Percentiles rank a stretch among this genome's conserved stretches.
Evolutionary conservation across 768 basidiomycete genomes (phyloP).

Genomic region (Dioszegia crocea): DNA sequence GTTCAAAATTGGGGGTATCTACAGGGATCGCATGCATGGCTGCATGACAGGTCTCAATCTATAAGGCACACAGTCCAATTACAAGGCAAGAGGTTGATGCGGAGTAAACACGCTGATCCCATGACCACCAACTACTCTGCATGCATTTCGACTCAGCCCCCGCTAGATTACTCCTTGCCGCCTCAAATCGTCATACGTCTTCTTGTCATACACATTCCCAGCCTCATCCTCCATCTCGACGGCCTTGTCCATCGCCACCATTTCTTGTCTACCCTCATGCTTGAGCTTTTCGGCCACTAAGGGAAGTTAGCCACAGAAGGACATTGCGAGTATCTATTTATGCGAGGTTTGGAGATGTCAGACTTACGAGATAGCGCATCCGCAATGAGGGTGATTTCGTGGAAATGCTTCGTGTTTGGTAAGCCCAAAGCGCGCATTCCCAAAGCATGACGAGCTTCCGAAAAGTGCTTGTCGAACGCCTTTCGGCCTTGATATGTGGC

Average conservation of each 20-base stretch:
- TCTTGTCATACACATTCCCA: conserved; percentile 76
- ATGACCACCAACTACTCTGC: background rate
- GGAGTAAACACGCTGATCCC: background rate
- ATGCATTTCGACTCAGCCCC: background rate
- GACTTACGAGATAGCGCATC: conserved; percentile 87
- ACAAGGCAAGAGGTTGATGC: no score
- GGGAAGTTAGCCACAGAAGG: no score
- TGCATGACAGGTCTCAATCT: no score
- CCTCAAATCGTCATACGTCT: conserved; percentile 96
- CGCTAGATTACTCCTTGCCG: conserved; percentile 68
- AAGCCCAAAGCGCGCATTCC: conserved; percentile 96
- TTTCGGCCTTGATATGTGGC: conserved; percentile 26
- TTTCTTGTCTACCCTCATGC: conserved; percentile 89
- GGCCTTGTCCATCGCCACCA: conserved; percentile 88
- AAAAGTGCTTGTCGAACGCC: conserved; percentile 45
- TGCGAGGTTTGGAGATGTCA: no score
- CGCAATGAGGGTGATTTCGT: conserved; percentile 94
- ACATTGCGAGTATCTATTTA: no score
- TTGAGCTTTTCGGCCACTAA: conserved; percentile 96
- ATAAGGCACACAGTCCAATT: no score
- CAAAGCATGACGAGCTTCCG: conserved; percentile 94
- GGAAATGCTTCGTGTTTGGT: conserved; percentile 98
- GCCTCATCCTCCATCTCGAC: conserved; percentile 98
- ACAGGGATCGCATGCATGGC: no score
- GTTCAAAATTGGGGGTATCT: no score